Percentiles rank a stretch among this genome's conserved stretches.
phyloP scores from a whole-genome alignment of 2,329 filamentous ascomycete genomes.

The Rhinocladiella mackenziei region DNA sequence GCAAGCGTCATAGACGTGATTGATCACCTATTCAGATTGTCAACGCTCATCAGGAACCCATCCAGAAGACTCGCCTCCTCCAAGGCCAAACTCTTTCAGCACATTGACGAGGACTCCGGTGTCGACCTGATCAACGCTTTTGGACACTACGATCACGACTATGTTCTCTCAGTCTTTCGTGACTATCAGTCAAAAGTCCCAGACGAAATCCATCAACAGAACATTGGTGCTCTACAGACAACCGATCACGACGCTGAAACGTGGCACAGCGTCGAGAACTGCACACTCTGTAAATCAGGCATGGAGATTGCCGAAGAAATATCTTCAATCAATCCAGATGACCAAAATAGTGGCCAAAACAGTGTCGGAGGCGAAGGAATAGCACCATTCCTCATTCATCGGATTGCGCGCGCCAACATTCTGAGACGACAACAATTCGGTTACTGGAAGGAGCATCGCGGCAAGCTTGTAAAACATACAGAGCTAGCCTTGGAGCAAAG shows the following conservation, averaged over 20 bases:
- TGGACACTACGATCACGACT: slow-evolving; percentile 5
- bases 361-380: background rate
- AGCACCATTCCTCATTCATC: slow-evolving; percentile 11
- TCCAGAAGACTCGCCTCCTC: slow-evolving; percentile 12
- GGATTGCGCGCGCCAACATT: slow-evolving; percentile 21
- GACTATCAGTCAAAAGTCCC: slow-evolving; percentile 3
- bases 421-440: slow-evolving; percentile 18
- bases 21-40: slow-evolving; percentile 16
- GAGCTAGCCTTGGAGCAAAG: background rate
- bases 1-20: slow-evolving; percentile 10
- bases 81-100: slow-evolving; percentile 10
- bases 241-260: background rate
- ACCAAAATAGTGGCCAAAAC: background rate
- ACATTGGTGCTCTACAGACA: background rate
- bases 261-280: background rate
- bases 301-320: background rate
- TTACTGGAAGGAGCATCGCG: slow-evolving; percentile 17
- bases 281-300: background rate
- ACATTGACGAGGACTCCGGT: slow-evolving; percentile 9
- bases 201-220: background rate
- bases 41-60: slow-evolving; percentile 20
- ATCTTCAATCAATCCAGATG: too few species aligned
- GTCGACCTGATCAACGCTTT: slow-evolving; percentile 16
- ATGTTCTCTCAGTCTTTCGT: slow-evolving; percentile 10
- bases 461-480: slow-evolving; percentile 5